These are phyloP conservation scores for Heritiera littoralis DNA, from an alignment of 345 rosid species.

Conservation along the genomic window DNA sequence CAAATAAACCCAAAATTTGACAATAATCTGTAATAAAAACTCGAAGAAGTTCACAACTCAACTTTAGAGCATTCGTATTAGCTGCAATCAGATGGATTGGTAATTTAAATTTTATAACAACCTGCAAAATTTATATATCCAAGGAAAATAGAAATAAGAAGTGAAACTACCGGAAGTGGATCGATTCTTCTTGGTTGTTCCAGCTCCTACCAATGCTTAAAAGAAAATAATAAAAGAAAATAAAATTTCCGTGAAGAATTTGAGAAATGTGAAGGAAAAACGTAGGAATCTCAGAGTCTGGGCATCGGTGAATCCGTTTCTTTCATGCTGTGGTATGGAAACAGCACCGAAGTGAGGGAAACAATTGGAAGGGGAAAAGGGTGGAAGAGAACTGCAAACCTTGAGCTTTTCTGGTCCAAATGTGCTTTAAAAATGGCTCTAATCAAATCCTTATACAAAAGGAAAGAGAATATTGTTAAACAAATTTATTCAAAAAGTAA, in stretches of 20 bases:
- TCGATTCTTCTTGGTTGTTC: slow-evolving; percentile 64
- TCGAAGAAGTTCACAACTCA: slow-evolving; percentile 78
- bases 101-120: not conserved
- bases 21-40: slow-evolving; percentile 59
- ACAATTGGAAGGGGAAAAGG: not conserved
- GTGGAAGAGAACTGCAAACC: slow-evolving; percentile 39
- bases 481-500: not conserved
- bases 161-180: slow-evolving; percentile 59
- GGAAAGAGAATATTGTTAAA: not conserved
- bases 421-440: slow-evolving; percentile 81
- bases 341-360: not conserved
- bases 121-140: slow-evolving; percentile 27
- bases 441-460: slow-evolving; percentile 56
- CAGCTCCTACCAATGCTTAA: slow-evolving; percentile 46
- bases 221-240: not conserved
- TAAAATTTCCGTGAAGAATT: not conserved
- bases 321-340: slow-evolving; percentile 55
- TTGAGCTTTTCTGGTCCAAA: slow-evolving; percentile 63
- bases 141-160: not conserved
- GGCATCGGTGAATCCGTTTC: slow-evolving; percentile 39
- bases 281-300: slow-evolving; percentile 54
- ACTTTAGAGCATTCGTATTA: slow-evolving; percentile 72
- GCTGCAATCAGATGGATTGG: slow-evolving; percentile 45
- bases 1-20: not conserved
- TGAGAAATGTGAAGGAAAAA: not conserved